Percentiles rank a stretch among this genome's conserved stretches.
These are phyloP conservation scores for Fomes fomentarius DNA, from an alignment of 1,284 basidiomycete genomes.

Conservation along the genomic window DNA sequence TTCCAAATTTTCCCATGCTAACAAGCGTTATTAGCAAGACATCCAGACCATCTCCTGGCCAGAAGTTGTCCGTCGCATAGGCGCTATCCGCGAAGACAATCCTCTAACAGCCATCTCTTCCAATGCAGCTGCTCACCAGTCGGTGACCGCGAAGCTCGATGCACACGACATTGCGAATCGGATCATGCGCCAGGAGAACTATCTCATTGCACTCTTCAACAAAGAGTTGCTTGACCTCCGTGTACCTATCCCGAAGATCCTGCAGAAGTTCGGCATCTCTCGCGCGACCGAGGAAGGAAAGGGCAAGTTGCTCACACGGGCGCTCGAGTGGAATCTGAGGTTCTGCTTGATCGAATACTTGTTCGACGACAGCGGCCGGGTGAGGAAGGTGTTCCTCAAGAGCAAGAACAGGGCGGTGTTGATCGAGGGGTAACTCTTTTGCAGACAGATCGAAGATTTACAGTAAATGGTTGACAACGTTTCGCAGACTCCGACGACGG, in stretches of 20 bases:
- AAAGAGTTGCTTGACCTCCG: constrained; percentile 92
- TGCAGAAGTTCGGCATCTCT: constrained; percentile 50
- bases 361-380: constrained; percentile 86
- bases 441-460: not conserved
- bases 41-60: constrained; percentile 98
- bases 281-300: constrained; percentile 55
- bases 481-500: constrained; percentile 72
- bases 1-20: not conserved
- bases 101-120: constrained; percentile 86
- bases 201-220: constrained; percentile 96
- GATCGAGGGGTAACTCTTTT: constrained; percentile 75
- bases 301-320: constrained; percentile 81
- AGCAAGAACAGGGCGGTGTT: constrained; percentile 78
- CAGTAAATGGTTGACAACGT: not conserved
- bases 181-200: constrained; percentile 98
- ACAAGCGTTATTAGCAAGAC: constrained; percentile 66
- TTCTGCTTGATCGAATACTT: constrained; percentile 95
- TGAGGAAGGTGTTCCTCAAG: constrained; percentile 89
- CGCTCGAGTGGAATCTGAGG: constrained; percentile 94
- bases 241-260: constrained; percentile 69
- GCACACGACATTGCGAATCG: constrained; percentile 97
- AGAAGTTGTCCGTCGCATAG: constrained; percentile 89
- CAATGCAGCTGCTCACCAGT: constrained; percentile 45
- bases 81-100: constrained; percentile 87
- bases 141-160: constrained; percentile 81